Percentiles rank a stretch among this genome's conserved stretches.
Evolutionary conservation across 1,284 basidiomycete genomes (phyloP).

Genomic region (Mycocalia duriaeana): DNA sequence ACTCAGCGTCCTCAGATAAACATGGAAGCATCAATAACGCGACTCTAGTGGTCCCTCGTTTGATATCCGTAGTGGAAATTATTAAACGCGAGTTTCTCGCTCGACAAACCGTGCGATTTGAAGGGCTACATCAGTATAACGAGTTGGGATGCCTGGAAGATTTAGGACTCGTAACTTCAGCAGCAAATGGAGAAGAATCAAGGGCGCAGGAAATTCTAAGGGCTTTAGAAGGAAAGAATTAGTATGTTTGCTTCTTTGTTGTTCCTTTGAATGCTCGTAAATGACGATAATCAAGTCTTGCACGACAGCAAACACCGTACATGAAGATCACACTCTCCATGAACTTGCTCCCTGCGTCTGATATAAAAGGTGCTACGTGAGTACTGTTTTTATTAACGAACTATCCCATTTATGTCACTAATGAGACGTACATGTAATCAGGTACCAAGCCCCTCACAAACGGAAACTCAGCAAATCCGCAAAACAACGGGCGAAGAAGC

Average conservation of each 20-base stretch:
- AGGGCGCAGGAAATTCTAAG: conserved; percentile 31
- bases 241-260: conserved; percentile 40
- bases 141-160: conserved; percentile 57
- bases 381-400: too few relatives aligned
- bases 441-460: too few relatives aligned
- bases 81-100: conserved; percentile 78
- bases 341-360: conserved; percentile 39
- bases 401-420: too few relatives aligned
- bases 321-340: conserved; percentile 71
- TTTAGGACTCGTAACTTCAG: conserved; percentile 10
- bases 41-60: conserved; percentile 28
- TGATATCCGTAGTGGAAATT: conserved; percentile 78
- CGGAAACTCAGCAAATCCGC: too few relatives aligned
- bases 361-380: conserved; percentile 46
- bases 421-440: too few relatives aligned
- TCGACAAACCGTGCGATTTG: conserved; percentile 36
- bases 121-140: conserved; percentile 79
- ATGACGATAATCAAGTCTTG: conserved; percentile 37
- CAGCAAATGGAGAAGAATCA: conserved; percentile 19
- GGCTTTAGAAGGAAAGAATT: conserved; percentile 46
- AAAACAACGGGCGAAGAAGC: too few relatives aligned
- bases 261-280: conserved; percentile 1
- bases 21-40: too few relatives aligned
- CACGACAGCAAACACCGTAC: conserved; percentile 62
- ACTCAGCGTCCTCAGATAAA: too few relatives aligned